phyloP scores from a whole-genome alignment of 2,329 filamentous ascomycete genomes.

The Cryoendolithus antarcticus region DNA sequence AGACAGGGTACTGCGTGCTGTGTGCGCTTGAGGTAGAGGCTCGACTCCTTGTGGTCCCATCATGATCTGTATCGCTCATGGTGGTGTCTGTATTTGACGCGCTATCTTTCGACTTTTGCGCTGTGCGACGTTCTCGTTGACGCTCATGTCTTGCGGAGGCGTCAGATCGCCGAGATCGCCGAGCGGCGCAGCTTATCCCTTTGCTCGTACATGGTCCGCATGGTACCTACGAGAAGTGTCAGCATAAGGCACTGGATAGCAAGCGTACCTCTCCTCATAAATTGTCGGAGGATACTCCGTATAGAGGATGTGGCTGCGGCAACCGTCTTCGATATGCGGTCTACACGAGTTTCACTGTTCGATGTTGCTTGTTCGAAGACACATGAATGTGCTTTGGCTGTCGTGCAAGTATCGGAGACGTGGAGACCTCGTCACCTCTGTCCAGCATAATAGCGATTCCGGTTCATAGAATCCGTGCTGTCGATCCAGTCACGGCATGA shows the following conservation, averaged over 20 bases:
- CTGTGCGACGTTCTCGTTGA: background rate
- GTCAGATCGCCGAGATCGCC: background rate
- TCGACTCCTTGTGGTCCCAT: background rate
- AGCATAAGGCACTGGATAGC: too few species aligned
- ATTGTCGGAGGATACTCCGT: too few species aligned
- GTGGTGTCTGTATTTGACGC: background rate
- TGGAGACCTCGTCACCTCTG: too few species aligned
- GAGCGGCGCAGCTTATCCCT: background rate
- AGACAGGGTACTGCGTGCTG: background rate
- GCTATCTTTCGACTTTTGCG: background rate
- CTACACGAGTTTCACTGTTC: background rate
- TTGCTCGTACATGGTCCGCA: background rate
- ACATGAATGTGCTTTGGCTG: background rate
- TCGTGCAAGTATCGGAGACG: background rate
- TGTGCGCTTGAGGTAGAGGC: background rate
- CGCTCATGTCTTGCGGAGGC: background rate
- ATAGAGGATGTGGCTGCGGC: too few species aligned
- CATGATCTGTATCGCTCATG: background rate
- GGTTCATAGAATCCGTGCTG: background rate
- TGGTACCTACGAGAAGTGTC: background rate
- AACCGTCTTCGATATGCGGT: too few species aligned
- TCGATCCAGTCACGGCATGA: background rate
- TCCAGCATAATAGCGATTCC: too few species aligned
- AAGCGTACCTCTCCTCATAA: too few species aligned
- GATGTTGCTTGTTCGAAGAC: background rate